Evolutionary conservation across 192 early-diverging fungal species (phyloP).

Genomic region (Coemansia sp.): DNA sequence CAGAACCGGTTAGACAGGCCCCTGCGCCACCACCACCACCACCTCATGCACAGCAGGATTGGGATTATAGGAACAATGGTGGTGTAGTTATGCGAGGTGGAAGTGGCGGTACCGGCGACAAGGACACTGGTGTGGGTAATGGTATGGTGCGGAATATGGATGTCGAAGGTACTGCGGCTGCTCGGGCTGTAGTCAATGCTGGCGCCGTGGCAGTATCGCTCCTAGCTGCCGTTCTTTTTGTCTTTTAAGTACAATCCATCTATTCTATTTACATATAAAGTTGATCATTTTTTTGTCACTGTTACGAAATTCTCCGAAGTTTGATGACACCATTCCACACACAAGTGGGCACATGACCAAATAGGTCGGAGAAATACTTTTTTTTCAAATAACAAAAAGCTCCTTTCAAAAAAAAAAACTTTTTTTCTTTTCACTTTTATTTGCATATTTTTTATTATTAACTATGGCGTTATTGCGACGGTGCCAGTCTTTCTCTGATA

Average conservation of each 20-base stretch:
- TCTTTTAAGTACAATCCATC: not conserved
- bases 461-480: slow-evolving; percentile 3
- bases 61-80: slow-evolving; percentile 1
- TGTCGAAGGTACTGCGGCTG: slow-evolving; percentile 20
- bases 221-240: not conserved
- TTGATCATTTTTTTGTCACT: not conserved
- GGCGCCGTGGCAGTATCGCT: slow-evolving; percentile 13
- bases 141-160: slow-evolving; percentile 18
- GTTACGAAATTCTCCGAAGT: slow-evolving; percentile 2
- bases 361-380: not conserved
- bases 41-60: not conserved
- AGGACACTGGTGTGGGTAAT: slow-evolving; percentile 5
- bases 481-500: not conserved
- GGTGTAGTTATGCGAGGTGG: not conserved
- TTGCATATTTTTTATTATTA: not conserved
- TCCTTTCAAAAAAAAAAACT: not conserved
- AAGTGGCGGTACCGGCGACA: slow-evolving; percentile 5
- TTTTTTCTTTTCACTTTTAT: slow-evolving; percentile 1
- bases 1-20: not conserved
- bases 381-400: not conserved
- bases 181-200: not conserved
- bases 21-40: not conserved
- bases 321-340: not conserved
- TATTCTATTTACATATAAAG: not conserved
- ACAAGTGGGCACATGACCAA: not conserved